Base-by-base conservation (phyloP, 371 early-diverging fungal genomes). In the Mucor saturninus region DNA sequence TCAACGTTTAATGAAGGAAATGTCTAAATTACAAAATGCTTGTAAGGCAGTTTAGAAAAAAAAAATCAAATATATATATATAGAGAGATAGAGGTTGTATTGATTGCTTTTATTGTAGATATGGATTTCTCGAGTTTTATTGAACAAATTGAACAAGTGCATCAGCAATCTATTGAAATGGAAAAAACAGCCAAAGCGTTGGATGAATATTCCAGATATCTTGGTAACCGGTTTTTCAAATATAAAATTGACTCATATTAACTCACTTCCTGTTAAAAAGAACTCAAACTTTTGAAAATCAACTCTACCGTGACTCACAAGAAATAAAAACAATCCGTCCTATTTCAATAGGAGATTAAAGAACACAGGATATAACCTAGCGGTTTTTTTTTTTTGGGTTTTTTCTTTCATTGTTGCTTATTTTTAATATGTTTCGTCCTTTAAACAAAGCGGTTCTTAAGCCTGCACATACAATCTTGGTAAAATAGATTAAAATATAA, bases 161-260 rank as follows among this genome's bases (percentile, higher is more conserved):
- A 83, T 54, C 74, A 83, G 21, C 87, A 87, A 54, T 77, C 81
- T 2, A 69, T 81, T 9, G 67, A 80, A n/a, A 77, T 88, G 65
- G 87, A 85, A 72, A 81, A 78, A 30, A 76, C 82, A 10, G 79
- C 83, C 0, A 62, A 69, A 48, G 84, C 84, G 32, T 67, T 88
- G 54, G 86, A 87, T 59, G 86, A 86, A 32, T 88, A 88, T 65
- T 85, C 89, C 10, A 71, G 69, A 39, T 72, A 86, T 61, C 64
- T 88, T 58, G 89, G 87, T 83, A 59, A 46, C 43, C 43, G 13
- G 5, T 43, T 5, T 21, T n/a, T 84, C 51, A 35, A 32, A 42
- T 21, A 21, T 21, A 49, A 51, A 37, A 7, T 30, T 49, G 56
- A 52, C 56, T 54, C 55, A 48, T 56, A 39, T 50, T 15, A 5